phyloP scores from a whole-genome alignment of 2,329 filamentous ascomycete species.

The Fusarium verrucosum region DNA sequence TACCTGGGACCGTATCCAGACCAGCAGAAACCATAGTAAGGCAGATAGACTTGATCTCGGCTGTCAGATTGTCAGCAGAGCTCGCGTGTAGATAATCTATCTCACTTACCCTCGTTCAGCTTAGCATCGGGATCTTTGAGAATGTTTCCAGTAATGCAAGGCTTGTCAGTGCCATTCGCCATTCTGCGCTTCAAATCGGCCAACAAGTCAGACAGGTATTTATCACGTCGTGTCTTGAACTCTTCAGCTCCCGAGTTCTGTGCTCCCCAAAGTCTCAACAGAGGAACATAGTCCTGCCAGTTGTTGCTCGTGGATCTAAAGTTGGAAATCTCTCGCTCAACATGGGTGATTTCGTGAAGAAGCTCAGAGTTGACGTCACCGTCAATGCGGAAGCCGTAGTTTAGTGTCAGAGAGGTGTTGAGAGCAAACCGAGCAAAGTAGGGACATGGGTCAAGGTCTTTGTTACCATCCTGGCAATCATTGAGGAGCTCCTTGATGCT shows the following conservation, averaged over 20 bases:
- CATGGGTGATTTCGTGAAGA: conserved; percentile 76
- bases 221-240: conserved; percentile 74
- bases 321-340: conserved; percentile 79
- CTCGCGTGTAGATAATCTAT: fast-evolving
- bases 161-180: conserved; percentile 52
- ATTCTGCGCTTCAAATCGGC: conserved; percentile 60
- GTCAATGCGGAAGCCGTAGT: conserved; percentile 80
- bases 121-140: conserved; percentile 60
- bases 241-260: conserved; percentile 70
- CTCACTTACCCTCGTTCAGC: conserved; percentile 49
- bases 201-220: conserved; percentile 73
- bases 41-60: conserved; percentile 82
- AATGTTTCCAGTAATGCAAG: conserved; percentile 60
- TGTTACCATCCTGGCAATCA: conserved; percentile 68
- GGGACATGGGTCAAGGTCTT: conserved; percentile 74
- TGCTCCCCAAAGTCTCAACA: conserved; percentile 71
- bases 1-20: conserved; percentile 82
- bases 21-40: conserved; percentile 84
- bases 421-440: conserved; percentile 81
- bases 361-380: conserved; percentile 74
- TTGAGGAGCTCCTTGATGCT: conserved; percentile 77
- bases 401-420: conserved; percentile 80
- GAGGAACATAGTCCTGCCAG: conserved; percentile 84
- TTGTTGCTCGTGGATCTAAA: conserved; percentile 84
- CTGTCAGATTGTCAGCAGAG: conserved; percentile 50